These are phyloP conservation scores for Eucalyptus sp. DNA, from an alignment of 345 rosid genomes.

Conservation along the genomic window DNA sequence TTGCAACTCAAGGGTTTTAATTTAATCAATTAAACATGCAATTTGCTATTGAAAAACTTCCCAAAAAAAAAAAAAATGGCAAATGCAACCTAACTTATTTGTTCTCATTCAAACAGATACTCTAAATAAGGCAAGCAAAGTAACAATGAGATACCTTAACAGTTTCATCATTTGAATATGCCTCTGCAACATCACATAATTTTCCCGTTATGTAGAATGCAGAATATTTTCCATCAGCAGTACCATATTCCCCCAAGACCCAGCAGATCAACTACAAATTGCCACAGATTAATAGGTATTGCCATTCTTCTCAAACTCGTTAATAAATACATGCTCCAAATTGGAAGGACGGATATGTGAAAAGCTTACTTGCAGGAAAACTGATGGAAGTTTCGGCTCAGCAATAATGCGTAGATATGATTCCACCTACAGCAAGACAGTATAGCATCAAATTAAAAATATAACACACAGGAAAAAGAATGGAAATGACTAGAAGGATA, in stretches of 20 bases:
- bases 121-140: not conserved
- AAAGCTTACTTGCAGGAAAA: conserved; percentile 70
- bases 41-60: not conserved
- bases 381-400: conserved; percentile 96
- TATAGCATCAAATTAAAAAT: not conserved
- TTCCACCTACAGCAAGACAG: conserved; percentile 57
- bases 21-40: not conserved
- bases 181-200: conserved; percentile 89
- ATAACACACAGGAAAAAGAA: not conserved
- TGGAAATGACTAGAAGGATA: not conserved
- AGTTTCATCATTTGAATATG: conserved; percentile 90
- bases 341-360: not conserved
- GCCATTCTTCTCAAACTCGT: not conserved
- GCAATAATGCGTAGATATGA: conserved; percentile 79
- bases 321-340: not conserved
- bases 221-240: conserved; percentile 77
- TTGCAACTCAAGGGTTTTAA: not conserved
- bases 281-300: conserved; percentile 2
- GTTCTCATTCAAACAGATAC: not conserved
- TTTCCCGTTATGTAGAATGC: conserved; percentile 81
- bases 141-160: conserved; percentile 53
- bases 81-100: not conserved
- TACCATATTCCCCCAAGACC: conserved; percentile 96
- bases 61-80: not conserved
- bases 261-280: conserved; percentile 83